A percentile compares a stretch with the other conserved stretches of the same genome.
phyloP scores from a whole-genome alignment of 345 rosid genomes.

The Boechera retrofracta region DNA sequence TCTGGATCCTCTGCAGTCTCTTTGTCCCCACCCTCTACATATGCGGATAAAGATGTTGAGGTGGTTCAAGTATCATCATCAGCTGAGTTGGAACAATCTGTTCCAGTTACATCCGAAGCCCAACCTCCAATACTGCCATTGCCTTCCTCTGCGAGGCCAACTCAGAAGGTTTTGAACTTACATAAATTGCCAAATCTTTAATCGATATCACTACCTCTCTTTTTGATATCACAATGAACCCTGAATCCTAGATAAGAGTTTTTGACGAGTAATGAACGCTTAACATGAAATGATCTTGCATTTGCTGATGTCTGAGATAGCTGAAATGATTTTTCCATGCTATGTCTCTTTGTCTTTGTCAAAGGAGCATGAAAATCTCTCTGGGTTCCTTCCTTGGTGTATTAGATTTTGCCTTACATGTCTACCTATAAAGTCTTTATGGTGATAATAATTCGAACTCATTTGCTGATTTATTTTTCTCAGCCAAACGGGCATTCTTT shows the following conservation, averaged over 20 bases:
- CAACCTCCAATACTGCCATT: conserved; percentile 87
- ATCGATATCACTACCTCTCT: neutral
- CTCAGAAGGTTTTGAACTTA: conserved; percentile 43
- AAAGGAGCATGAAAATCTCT: conserved; percentile 7
- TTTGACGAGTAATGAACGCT: neutral
- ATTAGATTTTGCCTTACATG: neutral
- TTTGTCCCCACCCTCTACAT: conserved; percentile 53
- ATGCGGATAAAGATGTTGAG: conserved; percentile 69
- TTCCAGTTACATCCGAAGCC: conserved; percentile 55
- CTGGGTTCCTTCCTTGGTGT: conserved; percentile 14
- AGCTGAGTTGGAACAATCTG: conserved; percentile 55
- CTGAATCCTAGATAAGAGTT: conserved; percentile 12
- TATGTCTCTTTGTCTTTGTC: neutral
- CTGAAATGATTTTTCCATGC: neutral
- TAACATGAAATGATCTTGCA: conserved; percentile 15
- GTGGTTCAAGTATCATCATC: conserved; percentile 67
- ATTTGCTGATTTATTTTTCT: conserved; percentile 11
- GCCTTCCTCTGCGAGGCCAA: conserved; percentile 66
- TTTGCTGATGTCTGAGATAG: conserved; percentile 19
- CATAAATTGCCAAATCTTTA: neutral
- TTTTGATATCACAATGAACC: neutral
- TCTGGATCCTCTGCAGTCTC: conserved; percentile 53
- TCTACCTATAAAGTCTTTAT: conserved; percentile 11
- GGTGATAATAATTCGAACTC: conserved; percentile 17
- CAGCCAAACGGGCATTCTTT: conserved; percentile 74